Conservation (phyloP, 2,329 filamentous ascomycete species). For the Acrocalymma vagum region DNA sequence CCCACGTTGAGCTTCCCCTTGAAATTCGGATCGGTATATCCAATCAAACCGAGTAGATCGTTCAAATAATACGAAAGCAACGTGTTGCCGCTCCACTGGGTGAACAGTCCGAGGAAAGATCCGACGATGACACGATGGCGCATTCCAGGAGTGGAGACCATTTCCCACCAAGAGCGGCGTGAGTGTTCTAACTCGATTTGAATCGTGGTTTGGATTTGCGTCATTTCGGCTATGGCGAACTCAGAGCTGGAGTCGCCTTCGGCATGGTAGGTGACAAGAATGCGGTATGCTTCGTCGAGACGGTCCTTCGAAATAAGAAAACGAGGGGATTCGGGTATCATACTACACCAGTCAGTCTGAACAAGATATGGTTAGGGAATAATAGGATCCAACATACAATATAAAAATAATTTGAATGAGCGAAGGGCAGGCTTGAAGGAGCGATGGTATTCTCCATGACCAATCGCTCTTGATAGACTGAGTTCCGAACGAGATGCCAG, state of each 20-base stretch:
- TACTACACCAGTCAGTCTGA: conserved; percentile 14
- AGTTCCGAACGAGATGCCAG: conserved; percentile 71
- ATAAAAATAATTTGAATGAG: conserved; percentile 70
- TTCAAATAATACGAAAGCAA: conserved; percentile 71
- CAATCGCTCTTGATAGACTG: conserved; percentile 65
- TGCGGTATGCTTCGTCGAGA: conserved; percentile 66
- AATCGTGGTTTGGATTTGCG: conserved; percentile 71
- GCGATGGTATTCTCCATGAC: conserved; percentile 72
- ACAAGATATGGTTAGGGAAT: neutral
- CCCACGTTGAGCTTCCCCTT: conserved; percentile 58
- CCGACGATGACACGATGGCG: conserved; percentile 69
- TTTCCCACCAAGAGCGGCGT: conserved; percentile 66
- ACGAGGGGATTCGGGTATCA: conserved; percentile 70
- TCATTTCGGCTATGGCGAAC: conserved; percentile 71
- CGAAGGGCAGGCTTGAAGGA: conserved; percentile 70
- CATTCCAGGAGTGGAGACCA: conserved; percentile 69
- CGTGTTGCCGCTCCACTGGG: conserved; percentile 72
- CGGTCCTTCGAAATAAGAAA: conserved; percentile 71
- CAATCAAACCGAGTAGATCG: conserved; percentile 66
- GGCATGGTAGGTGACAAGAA: conserved; percentile 71
- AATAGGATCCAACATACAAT: conserved; percentile 47
- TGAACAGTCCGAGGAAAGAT: conserved; percentile 70
- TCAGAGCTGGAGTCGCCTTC: conserved; percentile 65
- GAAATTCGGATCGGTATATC: conserved; percentile 58
- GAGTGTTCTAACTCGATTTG: conserved; percentile 61